A percentile compares a stretch with the other conserved stretches of the same genome.
Conservation (phyloP, 441 rosid species). For the Pelargonium fulgidum region DNA sequence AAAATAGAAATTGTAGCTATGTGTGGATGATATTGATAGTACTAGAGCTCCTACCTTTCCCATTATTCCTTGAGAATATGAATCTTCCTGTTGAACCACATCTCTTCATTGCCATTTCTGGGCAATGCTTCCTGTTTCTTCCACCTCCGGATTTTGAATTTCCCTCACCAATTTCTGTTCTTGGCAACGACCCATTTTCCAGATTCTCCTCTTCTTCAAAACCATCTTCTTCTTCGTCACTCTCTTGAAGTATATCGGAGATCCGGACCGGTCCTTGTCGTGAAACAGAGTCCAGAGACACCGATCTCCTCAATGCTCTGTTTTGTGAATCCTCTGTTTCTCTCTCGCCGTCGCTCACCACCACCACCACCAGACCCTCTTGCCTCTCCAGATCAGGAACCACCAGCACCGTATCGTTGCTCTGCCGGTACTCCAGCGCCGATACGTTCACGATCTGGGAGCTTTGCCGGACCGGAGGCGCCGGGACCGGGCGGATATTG, state of each 20-base stretch:
- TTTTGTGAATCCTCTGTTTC: background rate
- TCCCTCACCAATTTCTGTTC: background rate
- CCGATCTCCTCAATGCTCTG: background rate
- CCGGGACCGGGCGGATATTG: conserved; percentile 21
- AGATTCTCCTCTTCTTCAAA: background rate
- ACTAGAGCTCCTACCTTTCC: background rate
- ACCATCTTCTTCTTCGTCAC: background rate
- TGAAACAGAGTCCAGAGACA: background rate
- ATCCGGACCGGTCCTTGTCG: background rate
- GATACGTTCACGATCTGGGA: background rate
- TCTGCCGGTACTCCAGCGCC: background rate
- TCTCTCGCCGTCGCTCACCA: background rate
- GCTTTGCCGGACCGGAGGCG: background rate
- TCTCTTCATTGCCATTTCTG: no score
- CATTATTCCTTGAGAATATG: background rate
- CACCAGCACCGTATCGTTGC: background rate
- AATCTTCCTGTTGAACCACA: no score
- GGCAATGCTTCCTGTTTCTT: background rate
- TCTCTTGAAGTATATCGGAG: background rate
- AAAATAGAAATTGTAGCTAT: background rate
- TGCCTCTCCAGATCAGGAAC: background rate
- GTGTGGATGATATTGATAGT: background rate
- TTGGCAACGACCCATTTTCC: background rate
- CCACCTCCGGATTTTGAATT: background rate
- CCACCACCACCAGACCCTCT: background rate